Evolutionary conservation across 2,329 filamentous ascomycete species (phyloP), one percentile per base, ranked within the genome.

Genomic region (Scorias spongiosa): DNA sequence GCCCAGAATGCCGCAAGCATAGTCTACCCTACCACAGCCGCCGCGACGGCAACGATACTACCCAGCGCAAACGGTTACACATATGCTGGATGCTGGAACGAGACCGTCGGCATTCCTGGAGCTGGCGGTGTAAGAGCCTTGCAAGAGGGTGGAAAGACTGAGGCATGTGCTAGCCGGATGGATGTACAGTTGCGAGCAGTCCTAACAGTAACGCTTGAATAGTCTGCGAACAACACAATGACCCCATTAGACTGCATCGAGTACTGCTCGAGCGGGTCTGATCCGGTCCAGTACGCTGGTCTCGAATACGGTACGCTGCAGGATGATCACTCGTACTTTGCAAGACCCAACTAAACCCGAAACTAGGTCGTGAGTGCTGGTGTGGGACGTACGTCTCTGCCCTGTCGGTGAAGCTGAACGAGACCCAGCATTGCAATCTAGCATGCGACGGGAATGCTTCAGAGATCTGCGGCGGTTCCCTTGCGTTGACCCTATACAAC

Each of bases 1-100:
- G 52, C 52, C 11, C 51, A 57, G 34, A 44, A 52, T 20, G 49
- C 50, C 36, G 49, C 43, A n/a, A 36, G 46, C 20, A 53, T 57
- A 39, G 48, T 54, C 42, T 44, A 54, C 32, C 54, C 57, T 12
- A 57, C 54, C 14, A 53, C 55, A 9, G 53, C 57, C 11, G 49
- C 50, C 2, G 18, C 55, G 20, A 50, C 46, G 26, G 55, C 49
- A 38, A 55, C 48, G 10, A 39, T 50, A 7, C 41, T 55, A 10
- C 42, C 53, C 4, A 51, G 43, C 41, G 46, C 45, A 2, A 41
- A 42, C 18, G 53, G 54, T 38, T 77, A 75, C 60, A 48, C 44
- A 12, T 77, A 77, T 58, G 55, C 59, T n/a, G 75, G 75, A 44
- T 79, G 75, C 62, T 77, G 62, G 61, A 74, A 75, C 51, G 75